Conservation (phyloP, 2,329 filamentous ascomycete genomes). For the Penicillium aurantiogriseum region DNA sequence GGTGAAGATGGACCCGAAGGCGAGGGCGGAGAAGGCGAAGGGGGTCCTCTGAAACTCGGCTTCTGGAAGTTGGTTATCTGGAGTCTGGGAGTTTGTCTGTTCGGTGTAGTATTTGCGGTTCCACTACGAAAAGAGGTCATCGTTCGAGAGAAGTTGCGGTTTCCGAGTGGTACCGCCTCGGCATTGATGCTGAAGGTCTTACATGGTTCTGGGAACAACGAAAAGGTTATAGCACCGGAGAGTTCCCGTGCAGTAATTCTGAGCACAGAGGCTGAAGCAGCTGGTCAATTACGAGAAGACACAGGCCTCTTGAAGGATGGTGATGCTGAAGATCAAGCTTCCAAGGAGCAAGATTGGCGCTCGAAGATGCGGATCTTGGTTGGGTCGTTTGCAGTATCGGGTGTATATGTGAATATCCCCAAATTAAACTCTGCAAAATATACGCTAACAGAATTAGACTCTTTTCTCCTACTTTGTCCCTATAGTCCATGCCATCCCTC, state of each 20-base stretch:
- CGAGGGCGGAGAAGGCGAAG: slow-evolving; percentile 71
- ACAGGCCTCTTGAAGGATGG: slow-evolving; percentile 51
- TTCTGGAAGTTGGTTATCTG: slow-evolving; percentile 80
- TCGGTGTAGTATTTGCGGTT: slow-evolving; percentile 94
- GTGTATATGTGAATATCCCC: slow-evolving; percentile 47
- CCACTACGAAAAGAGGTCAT: slow-evolving; percentile 89
- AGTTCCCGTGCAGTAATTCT: background rate
- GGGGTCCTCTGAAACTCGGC: slow-evolving; percentile 70
- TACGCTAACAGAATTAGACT: slow-evolving; percentile 56
- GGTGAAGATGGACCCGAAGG: slow-evolving; percentile 75
- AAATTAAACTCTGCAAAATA: background rate
- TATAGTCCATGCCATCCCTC: slow-evolving; percentile 75
- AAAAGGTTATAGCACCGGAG: slow-evolving; percentile 35
- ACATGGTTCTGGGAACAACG: slow-evolving; percentile 61
- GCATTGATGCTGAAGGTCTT: slow-evolving; percentile 89
- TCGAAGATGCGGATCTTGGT: slow-evolving; percentile 60
- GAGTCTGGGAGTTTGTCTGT: slow-evolving; percentile 91
- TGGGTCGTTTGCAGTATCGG: slow-evolving; percentile 60
- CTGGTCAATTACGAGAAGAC: slow-evolving; percentile 35
- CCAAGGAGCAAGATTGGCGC: slow-evolving; percentile 56
- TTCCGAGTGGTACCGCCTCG: slow-evolving; percentile 93
- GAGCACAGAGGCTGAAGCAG: slow-evolving; percentile 31
- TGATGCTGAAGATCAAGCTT: slow-evolving; percentile 31
- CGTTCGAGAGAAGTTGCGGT: slow-evolving; percentile 85
- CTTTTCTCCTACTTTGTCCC: slow-evolving; percentile 88